Base-by-base conservation (phyloP, 2,329 filamentous ascomycete genomes). In the Dothistroma septosporum region DNA sequence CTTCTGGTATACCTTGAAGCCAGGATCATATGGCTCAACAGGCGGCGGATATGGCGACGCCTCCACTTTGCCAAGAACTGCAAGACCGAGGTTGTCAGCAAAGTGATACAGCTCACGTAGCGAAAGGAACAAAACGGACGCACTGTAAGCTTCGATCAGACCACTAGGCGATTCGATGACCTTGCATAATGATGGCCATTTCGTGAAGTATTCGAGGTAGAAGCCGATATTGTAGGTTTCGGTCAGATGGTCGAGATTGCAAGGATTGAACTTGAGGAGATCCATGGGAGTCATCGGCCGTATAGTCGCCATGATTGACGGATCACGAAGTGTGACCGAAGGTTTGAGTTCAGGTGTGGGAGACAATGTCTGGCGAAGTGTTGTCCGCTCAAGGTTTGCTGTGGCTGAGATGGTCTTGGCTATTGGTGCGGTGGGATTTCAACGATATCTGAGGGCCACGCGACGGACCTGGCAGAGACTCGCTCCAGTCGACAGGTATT, bases 51-150 rank as follows among this genome's bases (percentile, higher is more conserved):
- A 95, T n/a, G 80, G 80, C 1, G 79, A 81, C 65, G 91, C 87
- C 80, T 97, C 93, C 62, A 96, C 85, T 79, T 99, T 99, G 73
- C 93, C 94, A 85, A 99, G 96, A 74, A 99, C 92, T 96, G 66
- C 56, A 19, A 54, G n/a, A 19, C 44, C 21, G 44, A 12, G 11
- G 22, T 22, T 54, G 32, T 37, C 46, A 28, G 16, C 46, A 22
- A n/a, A 56, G 4, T 9, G 5, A 32, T 32, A 33, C 19, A 33
- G 31, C n/a, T 7, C 19, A 9, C 16, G 33, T 47, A n/a, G 7
- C 49, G 22, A 35, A 5, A 19, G 22, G 24, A 50, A 24, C 28
- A n/a, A n/a, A 9, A 5, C 41, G 33, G 19, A 44, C 85, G 60
- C 83, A 96, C 92, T 95, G 77, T 99, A 99, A 58, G 90, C 94